phyloP scores from a whole-genome alignment of 139 green algal species.

The Micromonas commoda region DNA sequence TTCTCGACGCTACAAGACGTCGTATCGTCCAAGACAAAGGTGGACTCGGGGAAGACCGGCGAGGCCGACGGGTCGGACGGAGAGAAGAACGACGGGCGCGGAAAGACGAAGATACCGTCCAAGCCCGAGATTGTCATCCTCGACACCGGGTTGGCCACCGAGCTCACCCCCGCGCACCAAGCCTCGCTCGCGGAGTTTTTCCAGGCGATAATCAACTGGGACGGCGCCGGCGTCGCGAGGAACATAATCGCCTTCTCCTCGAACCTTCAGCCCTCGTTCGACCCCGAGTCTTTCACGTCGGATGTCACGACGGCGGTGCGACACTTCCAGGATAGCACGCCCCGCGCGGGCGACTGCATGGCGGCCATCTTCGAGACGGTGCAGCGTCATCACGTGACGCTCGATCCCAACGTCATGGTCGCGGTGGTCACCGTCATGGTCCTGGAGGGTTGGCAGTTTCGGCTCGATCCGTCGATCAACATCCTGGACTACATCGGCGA shows the following conservation, averaged over 20 bases:
- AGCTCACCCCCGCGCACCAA: slow-evolving; percentile 1
- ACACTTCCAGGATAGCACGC: background rate
- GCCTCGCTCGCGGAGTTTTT: slow-evolving; percentile 15
- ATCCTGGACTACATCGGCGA: slow-evolving; percentile 6
- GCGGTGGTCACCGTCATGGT: slow-evolving; percentile 24
- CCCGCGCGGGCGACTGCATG: slow-evolving; percentile 21
- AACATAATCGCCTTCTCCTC: slow-evolving; percentile 5
- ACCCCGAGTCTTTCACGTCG: background rate
- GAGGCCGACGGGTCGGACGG: background rate
- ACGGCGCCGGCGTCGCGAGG: slow-evolving; percentile 1
- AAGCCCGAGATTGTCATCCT: slow-evolving; percentile 24
- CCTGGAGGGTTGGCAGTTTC: slow-evolving; percentile 21
- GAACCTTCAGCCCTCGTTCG: background rate
- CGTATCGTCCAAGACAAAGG: too few relatives aligned
- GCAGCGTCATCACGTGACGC: background rate
- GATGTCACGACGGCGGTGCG: background rate
- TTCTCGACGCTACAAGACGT: too few relatives aligned
- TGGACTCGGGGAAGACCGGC: background rate
- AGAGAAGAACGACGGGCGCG: background rate
- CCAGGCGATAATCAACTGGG: slow-evolving; percentile 5
- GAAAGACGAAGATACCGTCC: background rate
- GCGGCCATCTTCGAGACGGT: slow-evolving; percentile 13
- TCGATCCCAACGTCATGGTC: slow-evolving; percentile 20
- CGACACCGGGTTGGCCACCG: slow-evolving; percentile 11
- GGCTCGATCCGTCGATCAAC: slow-evolving; percentile 9